Evolutionary conservation across 345 rosid species (phyloP), one percentile per base, ranked within the genome.

Genomic region (Capsella bursapastoris): DNA sequence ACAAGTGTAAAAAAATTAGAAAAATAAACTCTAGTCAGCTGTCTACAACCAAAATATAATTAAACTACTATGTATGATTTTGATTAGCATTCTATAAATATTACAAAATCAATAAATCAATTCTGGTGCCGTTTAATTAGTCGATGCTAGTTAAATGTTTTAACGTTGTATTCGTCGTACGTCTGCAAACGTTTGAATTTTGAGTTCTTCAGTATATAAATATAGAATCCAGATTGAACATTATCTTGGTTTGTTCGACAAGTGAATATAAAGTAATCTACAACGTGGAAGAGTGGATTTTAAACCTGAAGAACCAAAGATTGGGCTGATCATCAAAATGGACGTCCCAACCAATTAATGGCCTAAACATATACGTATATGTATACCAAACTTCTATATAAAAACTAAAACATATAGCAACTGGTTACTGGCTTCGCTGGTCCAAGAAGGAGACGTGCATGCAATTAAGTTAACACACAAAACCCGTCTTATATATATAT

Each of bases 391-490:
- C 43, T 31, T 53, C 2, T n/a, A 53, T 55, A 68, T 28, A 40
- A 40, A 53, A 53, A 68, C 1, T 37, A n/a, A 60, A 4, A 60
- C 10, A 13, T 27, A 31, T 3, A 28, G 6, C 16, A 61, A 40
- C 35, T 41, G 55, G 62, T 53, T 72, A 40, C 35, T 41, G 55
- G 62, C 61, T 72, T 72, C 8, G 29, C 77, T 55, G 47, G 57
- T 73, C 27, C 40, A 56, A 22, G 38, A 18, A 65, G 38, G 64
- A 64, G 71, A 73, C 78, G 78, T 73, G 78, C 48, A 56, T 56
- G 58, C 71, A 73, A 47, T 18, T 18, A 18, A n/a, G n/a, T n/a
- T n/a, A n/a, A 22, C 25, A 22, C 66, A 55, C 57, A 32, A 55
- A 55, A 29, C 44, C 63, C 29, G 34, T 64, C 4, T 44, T 34